Base-by-base conservation (phyloP, 345 rosid species). In the Eucalyptus victrix region DNA sequence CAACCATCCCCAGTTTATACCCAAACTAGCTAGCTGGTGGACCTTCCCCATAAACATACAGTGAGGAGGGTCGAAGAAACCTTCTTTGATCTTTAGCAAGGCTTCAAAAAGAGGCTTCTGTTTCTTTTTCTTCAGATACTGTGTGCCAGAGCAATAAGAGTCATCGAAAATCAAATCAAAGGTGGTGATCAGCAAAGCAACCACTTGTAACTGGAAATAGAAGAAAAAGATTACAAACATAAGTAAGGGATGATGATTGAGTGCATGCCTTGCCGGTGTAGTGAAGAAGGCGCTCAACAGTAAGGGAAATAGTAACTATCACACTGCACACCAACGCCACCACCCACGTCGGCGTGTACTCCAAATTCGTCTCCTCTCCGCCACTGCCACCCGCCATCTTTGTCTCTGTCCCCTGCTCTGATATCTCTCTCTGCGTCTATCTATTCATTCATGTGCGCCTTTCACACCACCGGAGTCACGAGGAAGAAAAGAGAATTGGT, bases 261-360 rank as follows among this genome's bases (percentile, higher is more conserved):
- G 37, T 19, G 10, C 76, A 53, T 89, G 89, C 99, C 97, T 97
- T 97, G 91, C 99, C 99, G 90, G 93, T 87, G 89, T 90, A 92
- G 88, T 97, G 99, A 72, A 97, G 93, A 37, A 92, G 1, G 88
- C 99, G 95, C 80, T 97, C 99, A 49, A 93, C 94, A 69, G 90
- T 90, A 30, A 96, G 93, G 89, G 99, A 97, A 44, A 97, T 89
- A 85, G 91, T 72, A 83, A 97, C 98, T 15, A 97, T 96, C 89
- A 96, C 94, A 69, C 91, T 72, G 95, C 99, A 96, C 89, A 97
- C 98, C 14, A 91, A 90, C 26, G 99, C 97, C 47, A 97, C 98
- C 49, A 96, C 96, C 99, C 99, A 96, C 45, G 99, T 97, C 23
- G 98, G 97, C 8, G 98, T 97, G 32, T 92, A 92, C 94, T 97